A percentile compares a stretch with the other conserved stretches of the same genome.
These are phyloP conservation scores for Agrocybe praecox DNA, from an alignment of 768 basidiomycete genomes.

Conservation along the genomic window DNA sequence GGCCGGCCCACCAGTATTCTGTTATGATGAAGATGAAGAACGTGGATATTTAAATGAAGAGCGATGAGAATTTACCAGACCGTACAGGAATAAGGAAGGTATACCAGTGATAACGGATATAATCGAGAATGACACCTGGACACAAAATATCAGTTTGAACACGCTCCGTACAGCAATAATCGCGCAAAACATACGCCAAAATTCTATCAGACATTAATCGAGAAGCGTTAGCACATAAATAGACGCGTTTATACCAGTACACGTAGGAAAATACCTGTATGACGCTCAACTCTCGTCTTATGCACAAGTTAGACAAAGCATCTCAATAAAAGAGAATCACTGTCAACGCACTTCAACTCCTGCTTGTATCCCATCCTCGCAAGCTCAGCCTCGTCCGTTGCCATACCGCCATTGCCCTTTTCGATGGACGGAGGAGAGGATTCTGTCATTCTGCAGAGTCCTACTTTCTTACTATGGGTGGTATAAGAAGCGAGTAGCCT, in stretches of 20 bases:
- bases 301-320: not conserved
- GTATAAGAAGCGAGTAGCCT: not conserved
- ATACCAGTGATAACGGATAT: constrained; percentile 77
- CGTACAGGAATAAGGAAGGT: constrained; percentile 69
- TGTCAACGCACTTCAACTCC: constrained; percentile 54
- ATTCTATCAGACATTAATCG: constrained; percentile 42
- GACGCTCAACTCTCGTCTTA: constrained; percentile 63
- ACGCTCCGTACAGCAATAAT: not conserved
- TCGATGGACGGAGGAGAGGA: constrained; percentile 8
- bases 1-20: constrained; percentile 76
- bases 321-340: not conserved
- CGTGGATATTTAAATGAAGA: not conserved
- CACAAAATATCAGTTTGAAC: constrained; percentile 1
- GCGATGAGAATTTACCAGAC: constrained; percentile 47
- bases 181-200: constrained; percentile 50
- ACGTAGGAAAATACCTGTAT: constrained; percentile 47
- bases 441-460: constrained; percentile 12
- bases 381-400: constrained; percentile 60
- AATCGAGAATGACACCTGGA: constrained; percentile 68
- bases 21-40: not conserved
- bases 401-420: constrained; percentile 24
- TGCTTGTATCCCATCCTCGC: constrained; percentile 76
- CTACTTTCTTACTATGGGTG: not conserved
- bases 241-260: not conserved
- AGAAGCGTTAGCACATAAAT: constrained; percentile 12